A percentile compares a stretch with the other conserved stretches of the same genome.
phyloP scores from a whole-genome alignment of 305 asterid genomes.

The Striga hermonthica region DNA sequence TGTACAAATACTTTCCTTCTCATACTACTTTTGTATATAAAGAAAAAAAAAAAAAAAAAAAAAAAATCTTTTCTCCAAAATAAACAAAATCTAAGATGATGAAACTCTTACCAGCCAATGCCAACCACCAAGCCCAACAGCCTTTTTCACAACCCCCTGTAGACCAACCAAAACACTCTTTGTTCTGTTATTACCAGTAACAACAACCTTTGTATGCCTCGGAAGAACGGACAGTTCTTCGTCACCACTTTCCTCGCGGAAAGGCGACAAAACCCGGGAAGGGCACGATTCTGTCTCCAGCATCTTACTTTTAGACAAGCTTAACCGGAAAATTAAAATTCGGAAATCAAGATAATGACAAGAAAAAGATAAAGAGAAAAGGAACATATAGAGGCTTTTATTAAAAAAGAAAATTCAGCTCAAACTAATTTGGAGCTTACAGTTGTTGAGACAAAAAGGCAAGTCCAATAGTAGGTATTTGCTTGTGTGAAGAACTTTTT shows the following conservation, averaged over 20 bases:
- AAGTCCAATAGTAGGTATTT: too few species aligned
- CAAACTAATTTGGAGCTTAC: slow-evolving; percentile 5
- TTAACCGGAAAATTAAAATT: too few species aligned
- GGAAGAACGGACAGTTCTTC: slow-evolving; percentile 92
- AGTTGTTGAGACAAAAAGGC: not conserved
- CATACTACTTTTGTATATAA: too few species aligned
- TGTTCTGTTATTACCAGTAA: slow-evolving; percentile 90
- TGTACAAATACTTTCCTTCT: too few species aligned
- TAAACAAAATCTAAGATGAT: too few species aligned
- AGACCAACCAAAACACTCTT: slow-evolving; percentile 90
- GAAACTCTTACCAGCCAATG: slow-evolving; percentile 87
- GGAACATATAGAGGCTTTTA: not conserved
- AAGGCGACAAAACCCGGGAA: slow-evolving; percentile 65
- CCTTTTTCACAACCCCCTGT: slow-evolving; percentile 94
- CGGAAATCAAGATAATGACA: too few species aligned
- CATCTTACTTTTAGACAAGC: slow-evolving; percentile 38
- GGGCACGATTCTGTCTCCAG: slow-evolving; percentile 61
- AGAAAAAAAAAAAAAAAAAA: too few species aligned
- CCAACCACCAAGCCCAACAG: slow-evolving; percentile 99
- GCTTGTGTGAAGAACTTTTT: too few species aligned
- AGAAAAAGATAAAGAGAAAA: not conserved
- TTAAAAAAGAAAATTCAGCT: not conserved
- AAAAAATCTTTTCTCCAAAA: too few species aligned
- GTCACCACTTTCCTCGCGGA: slow-evolving; percentile 84
- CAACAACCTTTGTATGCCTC: slow-evolving; percentile 91